Base-by-base conservation (phyloP, 2,329 filamentous ascomycete species). In the Metarhizium guizhouense region DNA sequence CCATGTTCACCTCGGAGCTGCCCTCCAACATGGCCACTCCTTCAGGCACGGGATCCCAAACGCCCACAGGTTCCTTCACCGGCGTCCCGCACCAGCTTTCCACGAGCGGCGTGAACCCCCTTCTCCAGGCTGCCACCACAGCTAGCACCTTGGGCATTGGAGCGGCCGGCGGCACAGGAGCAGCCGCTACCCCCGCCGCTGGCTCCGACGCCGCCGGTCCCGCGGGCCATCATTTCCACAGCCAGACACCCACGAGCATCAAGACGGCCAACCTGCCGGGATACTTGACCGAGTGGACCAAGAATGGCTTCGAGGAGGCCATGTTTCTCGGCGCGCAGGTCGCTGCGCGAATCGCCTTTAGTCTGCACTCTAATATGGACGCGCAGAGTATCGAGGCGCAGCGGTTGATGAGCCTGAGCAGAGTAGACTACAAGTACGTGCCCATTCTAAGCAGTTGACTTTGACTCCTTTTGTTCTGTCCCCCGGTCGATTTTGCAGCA, bases 1-100 rank as follows among this genome's bases (percentile, higher is more conserved):
- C 92, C 47, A 97, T 97, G 65, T 97, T 97, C 78, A 96, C 92
- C 40, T 96, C 91, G 25, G 94, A 99, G 71, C 84, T 97, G 42
- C 94, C 94, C 7, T 96, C 91, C 8, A 93, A 94, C 72, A 83
- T 96, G 67, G 91, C 89, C 34, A 97, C 94, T 0, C 94, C 94
- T 1, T 81, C 87, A 11, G 92, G 90, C 20, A 97, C 93, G 1
- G 93, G 93, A 38, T 84, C 91, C 16, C 94, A 95, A 71, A 97
- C 93, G 1, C 95, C 94, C 0, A 90, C 89, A 2, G 80, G 75
- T 63, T 81, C 74, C 60, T 81, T 76, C 68, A 76, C 69, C 66
- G 85, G 66, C 59, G 77, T 71, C 53, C 76, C 79, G 55, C 78
- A 79, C 68, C 80, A 84, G 73, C 76, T 83, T 60, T 66, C 72